phyloP scores from a whole-genome alignment of 31 red algal species.

The Asparagopsis taxiformis region DNA sequence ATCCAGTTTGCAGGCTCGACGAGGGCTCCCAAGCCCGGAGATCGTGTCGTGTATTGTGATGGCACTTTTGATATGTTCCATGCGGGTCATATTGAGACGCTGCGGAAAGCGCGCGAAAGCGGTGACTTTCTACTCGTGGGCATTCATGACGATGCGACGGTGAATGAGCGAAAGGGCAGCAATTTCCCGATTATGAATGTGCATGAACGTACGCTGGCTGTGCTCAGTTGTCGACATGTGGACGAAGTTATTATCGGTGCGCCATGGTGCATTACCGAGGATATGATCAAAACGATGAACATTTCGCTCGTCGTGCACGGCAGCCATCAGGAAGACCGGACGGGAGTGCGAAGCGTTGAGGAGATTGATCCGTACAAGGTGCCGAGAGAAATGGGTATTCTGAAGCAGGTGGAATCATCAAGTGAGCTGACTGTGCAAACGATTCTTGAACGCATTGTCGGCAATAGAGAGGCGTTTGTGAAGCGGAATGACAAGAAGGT shows the following conservation, averaged over 20 bases:
- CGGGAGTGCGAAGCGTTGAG: slow-evolving; percentile 8
- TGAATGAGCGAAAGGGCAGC: slow-evolving; percentile 83
- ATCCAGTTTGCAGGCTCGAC: slow-evolving; percentile 84
- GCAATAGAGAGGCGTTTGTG: slow-evolving; percentile 80
- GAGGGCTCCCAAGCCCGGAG: slow-evolving; percentile 73
- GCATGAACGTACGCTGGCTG: slow-evolving; percentile 92
- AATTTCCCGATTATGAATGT: slow-evolving; percentile 99
- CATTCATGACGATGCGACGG: slow-evolving; percentile 91
- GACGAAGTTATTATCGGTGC: slow-evolving; percentile 99
- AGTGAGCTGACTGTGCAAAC: slow-evolving; percentile 76
- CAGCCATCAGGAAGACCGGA: slow-evolving; percentile 59
- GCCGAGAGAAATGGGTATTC: slow-evolving; percentile 78
- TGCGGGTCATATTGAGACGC: slow-evolving; percentile 84
- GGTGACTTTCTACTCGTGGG: slow-evolving; percentile 97
- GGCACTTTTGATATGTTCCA: slow-evolving; percentile 98
- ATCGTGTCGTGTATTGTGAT: slow-evolving; percentile 91
- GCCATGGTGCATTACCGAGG: slow-evolving; percentile 86
- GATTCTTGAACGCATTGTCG: slow-evolving; percentile 86
- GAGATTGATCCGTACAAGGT: slow-evolving; percentile 79
- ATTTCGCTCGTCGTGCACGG: slow-evolving; percentile 89
- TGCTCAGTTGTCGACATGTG: slow-evolving; percentile 75
- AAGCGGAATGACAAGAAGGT: slow-evolving; percentile 82
- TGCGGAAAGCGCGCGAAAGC: slow-evolving; percentile 56
- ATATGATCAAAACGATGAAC: slow-evolving; percentile 98
- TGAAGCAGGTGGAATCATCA: slow-evolving; percentile 46